Percentiles rank a stretch among this genome's conserved stretches.
Conservation (phyloP, 306 rosid species). For the Malus sylvestris region DNA sequence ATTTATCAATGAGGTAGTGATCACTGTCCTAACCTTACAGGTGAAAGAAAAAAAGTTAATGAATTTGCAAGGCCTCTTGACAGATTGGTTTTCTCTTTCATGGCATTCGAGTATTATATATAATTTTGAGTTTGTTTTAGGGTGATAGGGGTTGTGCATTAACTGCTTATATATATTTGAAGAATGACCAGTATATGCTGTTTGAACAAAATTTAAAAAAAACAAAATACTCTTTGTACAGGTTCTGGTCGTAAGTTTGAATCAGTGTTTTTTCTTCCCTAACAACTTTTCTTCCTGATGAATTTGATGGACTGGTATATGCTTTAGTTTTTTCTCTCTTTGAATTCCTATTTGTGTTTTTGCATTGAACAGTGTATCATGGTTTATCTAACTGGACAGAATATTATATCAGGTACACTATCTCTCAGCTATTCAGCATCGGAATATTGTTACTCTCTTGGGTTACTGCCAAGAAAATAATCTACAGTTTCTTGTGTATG, state of each 20-base stretch:
- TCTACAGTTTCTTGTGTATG: conserved; percentile 79
- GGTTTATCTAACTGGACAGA: conserved; percentile 30
- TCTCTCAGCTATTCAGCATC: conserved; percentile 71
- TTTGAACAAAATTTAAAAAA: too few species aligned
- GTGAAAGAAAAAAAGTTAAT: neutral
- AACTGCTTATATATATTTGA: too few species aligned
- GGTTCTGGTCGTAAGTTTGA: neutral
- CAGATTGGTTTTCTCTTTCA: too few species aligned
- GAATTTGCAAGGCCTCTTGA: neutral
- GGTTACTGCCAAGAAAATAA: conserved; percentile 93
- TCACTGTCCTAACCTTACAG: neutral
- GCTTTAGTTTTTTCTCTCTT: neutral
- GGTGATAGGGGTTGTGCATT: too few species aligned
- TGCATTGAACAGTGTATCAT: conserved; percentile 9
- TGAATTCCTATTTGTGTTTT: neutral
- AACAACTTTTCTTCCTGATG: neutral
- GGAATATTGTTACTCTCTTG: conserved; percentile 72
- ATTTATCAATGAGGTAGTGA: conserved; percentile 71
- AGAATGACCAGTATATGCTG: too few species aligned
- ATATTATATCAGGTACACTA: conserved; percentile 59
- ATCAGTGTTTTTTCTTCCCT: neutral
- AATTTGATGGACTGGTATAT: neutral
- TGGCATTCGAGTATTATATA: too few species aligned
- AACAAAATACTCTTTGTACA: neutral
- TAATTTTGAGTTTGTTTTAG: too few species aligned